phyloP scores from a whole-genome alignment of 2,329 filamentous ascomycete species.

The Fusarium transvaalense region DNA sequence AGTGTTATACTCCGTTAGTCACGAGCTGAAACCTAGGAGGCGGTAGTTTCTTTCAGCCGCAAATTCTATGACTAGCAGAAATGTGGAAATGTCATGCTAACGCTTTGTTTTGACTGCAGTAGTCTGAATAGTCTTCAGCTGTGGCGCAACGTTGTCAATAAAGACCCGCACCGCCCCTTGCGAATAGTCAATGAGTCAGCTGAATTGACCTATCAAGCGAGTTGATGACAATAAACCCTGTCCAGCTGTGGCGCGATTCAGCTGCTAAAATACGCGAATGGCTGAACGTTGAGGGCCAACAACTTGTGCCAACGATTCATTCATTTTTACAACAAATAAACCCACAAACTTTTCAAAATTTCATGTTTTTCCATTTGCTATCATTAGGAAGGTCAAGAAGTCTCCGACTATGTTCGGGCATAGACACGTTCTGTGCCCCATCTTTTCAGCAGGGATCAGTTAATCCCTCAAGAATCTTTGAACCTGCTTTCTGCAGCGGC shows the following conservation, averaged over 20 bases:
- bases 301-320: background rate
- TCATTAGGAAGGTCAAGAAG: too few species aligned
- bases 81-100: background rate
- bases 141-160: background rate
- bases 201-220: background rate
- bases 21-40: background rate
- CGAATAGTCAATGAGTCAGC: background rate
- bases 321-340: background rate
- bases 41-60: background rate
- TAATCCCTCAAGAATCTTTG: too few species aligned
- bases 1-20: background rate
- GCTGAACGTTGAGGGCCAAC: background rate
- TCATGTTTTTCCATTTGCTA: too few species aligned
- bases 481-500: too few species aligned
- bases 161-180: background rate
- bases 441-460: too few species aligned
- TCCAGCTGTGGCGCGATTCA: background rate
- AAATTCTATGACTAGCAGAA: background rate
- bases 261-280: background rate
- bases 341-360: background rate
- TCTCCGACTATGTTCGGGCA: too few species aligned
- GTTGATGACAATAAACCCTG: background rate
- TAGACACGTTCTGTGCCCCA: too few species aligned
- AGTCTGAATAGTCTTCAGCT: constrained; percentile 7
- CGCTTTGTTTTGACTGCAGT: background rate